Conservation (phyloP, 2,329 filamentous ascomycete genomes). For the Epichloe baconii region DNA sequence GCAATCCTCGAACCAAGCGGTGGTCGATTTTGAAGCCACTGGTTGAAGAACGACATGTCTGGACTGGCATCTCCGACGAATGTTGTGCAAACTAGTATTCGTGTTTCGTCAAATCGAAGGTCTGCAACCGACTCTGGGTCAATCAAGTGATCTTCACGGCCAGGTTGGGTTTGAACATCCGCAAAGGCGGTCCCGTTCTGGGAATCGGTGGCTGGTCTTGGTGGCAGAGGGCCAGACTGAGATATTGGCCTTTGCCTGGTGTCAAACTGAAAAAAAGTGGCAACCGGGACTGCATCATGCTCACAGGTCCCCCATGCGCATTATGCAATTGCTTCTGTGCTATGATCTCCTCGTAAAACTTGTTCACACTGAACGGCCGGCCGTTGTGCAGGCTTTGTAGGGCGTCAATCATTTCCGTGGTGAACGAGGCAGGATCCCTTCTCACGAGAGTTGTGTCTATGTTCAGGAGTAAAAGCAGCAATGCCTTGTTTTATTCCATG, state of each 20-base stretch:
- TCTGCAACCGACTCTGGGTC: conserved; percentile 36
- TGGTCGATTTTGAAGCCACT: conserved; percentile 50
- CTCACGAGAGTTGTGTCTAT: conserved; percentile 30
- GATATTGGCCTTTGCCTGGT: conserved; percentile 36
- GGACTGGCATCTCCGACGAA: conserved; percentile 53
- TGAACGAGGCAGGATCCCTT: conserved; percentile 40
- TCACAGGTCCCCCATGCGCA: conserved; percentile 28
- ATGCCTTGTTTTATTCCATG: conserved; percentile 50
- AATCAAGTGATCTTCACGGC: conserved; percentile 28
- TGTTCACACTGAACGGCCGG: conserved; percentile 42
- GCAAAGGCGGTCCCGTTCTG: conserved; percentile 15
- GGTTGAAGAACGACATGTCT: conserved; percentile 52
- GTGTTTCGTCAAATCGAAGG: conserved; percentile 47
- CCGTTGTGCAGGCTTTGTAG: conserved; percentile 39
- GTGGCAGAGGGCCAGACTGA: conserved; percentile 36
- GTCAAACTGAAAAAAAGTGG: conserved; percentile 45
- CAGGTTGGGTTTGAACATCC: conserved; percentile 11
- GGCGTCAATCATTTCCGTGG: conserved; percentile 41
- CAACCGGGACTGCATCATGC: conserved; percentile 28
- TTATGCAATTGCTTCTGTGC: conserved; percentile 31
- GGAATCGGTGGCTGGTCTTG: conserved; percentile 16
- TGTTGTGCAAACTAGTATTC: conserved; percentile 53
- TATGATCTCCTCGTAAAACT: conserved; percentile 43
- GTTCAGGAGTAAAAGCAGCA: conserved; percentile 43
- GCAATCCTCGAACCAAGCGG: conserved; percentile 43